phyloP scores from a whole-genome alignment of 2,329 filamentous ascomycete genomes.

The Beauveria pseudobassiana region DNA sequence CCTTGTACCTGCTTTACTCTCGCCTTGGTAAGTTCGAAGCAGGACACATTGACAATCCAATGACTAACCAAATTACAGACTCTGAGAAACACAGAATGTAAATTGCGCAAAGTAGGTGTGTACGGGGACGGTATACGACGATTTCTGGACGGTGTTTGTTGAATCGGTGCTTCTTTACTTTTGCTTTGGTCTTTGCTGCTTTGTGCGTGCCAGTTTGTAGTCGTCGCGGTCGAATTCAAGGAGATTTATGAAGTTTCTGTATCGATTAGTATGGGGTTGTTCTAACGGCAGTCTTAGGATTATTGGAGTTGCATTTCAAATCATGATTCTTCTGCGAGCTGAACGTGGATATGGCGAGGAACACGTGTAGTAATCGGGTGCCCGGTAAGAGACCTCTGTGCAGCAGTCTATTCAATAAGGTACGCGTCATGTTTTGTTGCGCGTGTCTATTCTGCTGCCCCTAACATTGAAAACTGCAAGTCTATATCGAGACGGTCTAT shows the following conservation, averaged over 20 bases:
- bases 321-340: not conserved
- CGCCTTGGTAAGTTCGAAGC: conserved; percentile 66
- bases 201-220: not conserved
- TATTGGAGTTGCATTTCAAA: conserved; percentile 1
- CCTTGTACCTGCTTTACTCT: conserved; percentile 98
- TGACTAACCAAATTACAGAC: conserved; percentile 23
- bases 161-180: not conserved
- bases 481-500: not conserved
- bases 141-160: conserved; percentile 1
- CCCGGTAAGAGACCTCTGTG: not conserved
- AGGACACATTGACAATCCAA: conserved; percentile 13
- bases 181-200: not conserved
- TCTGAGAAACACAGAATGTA: conserved; percentile 39
- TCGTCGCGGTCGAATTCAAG: conserved; percentile 6
- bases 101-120: not conserved
- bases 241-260: conserved; percentile 8
- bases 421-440: not conserved
- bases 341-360: not conserved
- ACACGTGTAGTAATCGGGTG: not conserved
- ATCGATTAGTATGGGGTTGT: conserved; percentile 7
- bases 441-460: not conserved
- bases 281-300: not conserved
- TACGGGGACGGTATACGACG: not conserved
- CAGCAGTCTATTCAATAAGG: not conserved
- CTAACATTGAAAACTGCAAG: not conserved